Conservation (phyloP, 2,329 filamentous ascomycete genomes). For the Fusarium guadeloupense region DNA sequence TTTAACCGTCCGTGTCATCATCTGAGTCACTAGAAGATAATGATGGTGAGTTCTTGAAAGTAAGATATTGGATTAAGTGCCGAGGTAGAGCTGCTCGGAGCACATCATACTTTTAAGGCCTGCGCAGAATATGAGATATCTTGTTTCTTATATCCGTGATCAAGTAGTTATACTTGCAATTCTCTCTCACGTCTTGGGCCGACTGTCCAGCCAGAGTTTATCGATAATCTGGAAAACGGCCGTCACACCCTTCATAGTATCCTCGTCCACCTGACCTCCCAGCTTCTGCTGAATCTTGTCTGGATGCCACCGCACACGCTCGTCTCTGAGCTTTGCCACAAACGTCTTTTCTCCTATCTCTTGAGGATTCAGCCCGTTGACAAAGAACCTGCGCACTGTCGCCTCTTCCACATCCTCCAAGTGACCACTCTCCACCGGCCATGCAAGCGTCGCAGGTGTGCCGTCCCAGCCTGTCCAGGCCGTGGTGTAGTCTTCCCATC, state of each 20-base stretch:
- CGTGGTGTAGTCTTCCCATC: slow-evolving; percentile 71
- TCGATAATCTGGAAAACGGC: slow-evolving; percentile 93
- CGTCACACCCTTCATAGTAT: slow-evolving; percentile 81
- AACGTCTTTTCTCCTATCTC: slow-evolving; percentile 57
- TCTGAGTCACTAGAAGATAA: too few relatives aligned
- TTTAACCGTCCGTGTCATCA: too few relatives aligned
- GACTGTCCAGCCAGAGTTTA: slow-evolving; percentile 75
- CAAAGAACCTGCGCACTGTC: slow-evolving; percentile 75
- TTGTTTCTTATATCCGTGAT: background rate
- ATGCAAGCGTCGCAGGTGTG: slow-evolving; percentile 60
- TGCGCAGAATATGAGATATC: background rate
- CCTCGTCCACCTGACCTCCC: slow-evolving; percentile 74
- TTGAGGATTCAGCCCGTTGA: slow-evolving; percentile 55
- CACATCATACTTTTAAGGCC: background rate
- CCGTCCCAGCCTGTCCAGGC: slow-evolving; percentile 70
- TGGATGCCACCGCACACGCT: slow-evolving; percentile 94
- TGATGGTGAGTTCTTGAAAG: too few relatives aligned
- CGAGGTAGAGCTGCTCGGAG: background rate
- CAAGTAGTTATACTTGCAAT: background rate
- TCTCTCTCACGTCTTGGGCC: slow-evolving; percentile 45
- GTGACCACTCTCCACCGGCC: slow-evolving; percentile 74
- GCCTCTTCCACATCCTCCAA: slow-evolving; percentile 65
- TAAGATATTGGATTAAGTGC: too few relatives aligned
- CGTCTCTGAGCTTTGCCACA: slow-evolving; percentile 72
- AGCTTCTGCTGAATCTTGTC: slow-evolving; percentile 96